Evolutionary conservation across 208 protist species (phyloP).

Genomic region (Acanthamoeba sp.): DNA sequence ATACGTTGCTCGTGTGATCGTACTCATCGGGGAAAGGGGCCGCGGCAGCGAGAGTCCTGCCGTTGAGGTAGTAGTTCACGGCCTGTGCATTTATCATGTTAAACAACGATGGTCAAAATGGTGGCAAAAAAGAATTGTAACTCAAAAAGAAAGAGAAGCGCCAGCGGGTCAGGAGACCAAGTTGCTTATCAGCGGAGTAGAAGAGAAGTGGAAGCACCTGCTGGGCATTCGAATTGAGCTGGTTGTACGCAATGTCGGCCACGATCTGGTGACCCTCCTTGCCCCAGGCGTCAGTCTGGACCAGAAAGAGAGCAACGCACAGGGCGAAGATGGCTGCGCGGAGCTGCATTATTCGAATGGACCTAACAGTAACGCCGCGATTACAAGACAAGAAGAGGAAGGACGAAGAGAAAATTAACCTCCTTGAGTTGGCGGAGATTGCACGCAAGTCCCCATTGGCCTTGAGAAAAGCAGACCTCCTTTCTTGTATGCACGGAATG

Average conservation of each 20-base stretch:
- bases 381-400: not conserved
- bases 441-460: not conserved
- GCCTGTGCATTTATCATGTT: slow-evolving; percentile 33
- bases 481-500: too few species aligned
- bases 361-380: not conserved
- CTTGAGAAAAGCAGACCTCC: too few species aligned
- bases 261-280: slow-evolving; percentile 76
- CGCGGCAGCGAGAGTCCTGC: slow-evolving; percentile 24
- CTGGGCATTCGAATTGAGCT: slow-evolving; percentile 35
- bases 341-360: not conserved
- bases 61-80: slow-evolving; percentile 34
- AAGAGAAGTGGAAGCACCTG: not conserved
- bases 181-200: not conserved
- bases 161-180: too few species aligned
- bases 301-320: slow-evolving; percentile 11
- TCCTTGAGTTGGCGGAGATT: too few species aligned
- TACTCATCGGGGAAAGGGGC: slow-evolving; percentile 73
- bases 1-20: slow-evolving; percentile 63
- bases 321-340: not conserved
- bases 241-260: slow-evolving; percentile 65
- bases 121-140: not conserved
- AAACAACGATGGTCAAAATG: not conserved
- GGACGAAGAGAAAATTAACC: not conserved
- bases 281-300: slow-evolving; percentile 64
- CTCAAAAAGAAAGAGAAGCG: not conserved